A percentile compares a stretch with the other conserved stretches of the same genome.
phyloP scores from a whole-genome alignment of 441 rosid genomes.

The Pelargonium citronellum region DNA sequence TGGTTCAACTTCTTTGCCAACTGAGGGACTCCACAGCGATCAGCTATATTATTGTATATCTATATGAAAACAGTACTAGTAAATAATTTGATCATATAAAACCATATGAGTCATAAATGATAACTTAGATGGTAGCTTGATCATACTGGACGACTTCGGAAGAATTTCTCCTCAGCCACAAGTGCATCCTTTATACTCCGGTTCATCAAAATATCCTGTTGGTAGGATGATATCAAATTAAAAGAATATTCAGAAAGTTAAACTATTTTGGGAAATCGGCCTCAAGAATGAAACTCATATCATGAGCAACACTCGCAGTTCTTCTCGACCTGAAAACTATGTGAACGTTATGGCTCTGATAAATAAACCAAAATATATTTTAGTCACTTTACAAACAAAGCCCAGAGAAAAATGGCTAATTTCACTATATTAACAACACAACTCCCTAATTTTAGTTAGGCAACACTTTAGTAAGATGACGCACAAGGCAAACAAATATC shows the following conservation, averaged over 20 bases:
- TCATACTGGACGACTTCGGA: constrained; percentile 89
- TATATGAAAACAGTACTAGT: constrained; percentile 17
- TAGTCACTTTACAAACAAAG: no score
- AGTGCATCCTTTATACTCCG: constrained; percentile 89
- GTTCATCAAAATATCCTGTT: constrained; percentile 66
- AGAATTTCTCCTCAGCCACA: constrained; percentile 88
- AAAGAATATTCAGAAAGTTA: background rate
- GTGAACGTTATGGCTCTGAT: no score
- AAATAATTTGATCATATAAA: background rate
- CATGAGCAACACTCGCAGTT: no score
- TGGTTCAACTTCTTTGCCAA: constrained; percentile 89
- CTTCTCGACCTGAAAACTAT: no score
- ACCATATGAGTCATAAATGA: constrained; percentile 3
- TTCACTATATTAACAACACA: no score
- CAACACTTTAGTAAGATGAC: no score
- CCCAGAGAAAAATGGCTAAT: no score
- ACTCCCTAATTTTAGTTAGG: no score
- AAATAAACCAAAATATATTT: no score
- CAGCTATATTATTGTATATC: constrained; percentile 76
- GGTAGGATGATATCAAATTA: background rate
- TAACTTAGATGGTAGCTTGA: constrained; percentile 6
- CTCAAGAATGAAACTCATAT: no score
- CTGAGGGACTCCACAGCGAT: constrained; percentile 89
- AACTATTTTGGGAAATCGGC: background rate
- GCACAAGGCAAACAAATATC: no score